These are phyloP conservation scores for Neoscytalidium dimidiatum DNA, from an alignment of 2,329 filamentous ascomycete genomes.

Conservation along the genomic window DNA sequence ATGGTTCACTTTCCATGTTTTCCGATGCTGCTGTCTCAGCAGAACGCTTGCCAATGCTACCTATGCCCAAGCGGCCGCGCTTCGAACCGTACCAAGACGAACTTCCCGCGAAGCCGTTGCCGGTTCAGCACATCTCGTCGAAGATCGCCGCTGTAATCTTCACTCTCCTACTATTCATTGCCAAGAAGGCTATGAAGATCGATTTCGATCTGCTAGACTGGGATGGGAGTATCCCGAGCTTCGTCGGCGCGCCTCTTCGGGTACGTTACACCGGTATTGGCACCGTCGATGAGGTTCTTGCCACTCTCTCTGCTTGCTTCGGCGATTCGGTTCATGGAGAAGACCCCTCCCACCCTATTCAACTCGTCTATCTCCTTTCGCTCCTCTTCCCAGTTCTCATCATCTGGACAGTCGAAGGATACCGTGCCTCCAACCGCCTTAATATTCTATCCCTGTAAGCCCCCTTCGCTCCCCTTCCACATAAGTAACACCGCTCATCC, in stretches of 20 bases:
- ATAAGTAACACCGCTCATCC: not conserved
- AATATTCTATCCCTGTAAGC: conserved; percentile 8
- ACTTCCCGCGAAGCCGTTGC: conserved; percentile 2
- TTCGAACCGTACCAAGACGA: not conserved
- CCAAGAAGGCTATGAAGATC: not conserved
- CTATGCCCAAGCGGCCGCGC: not conserved
- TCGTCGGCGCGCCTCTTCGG: not conserved
- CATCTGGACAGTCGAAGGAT: conserved; percentile 17
- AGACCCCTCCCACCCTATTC: not conserved
- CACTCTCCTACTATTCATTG: not conserved
- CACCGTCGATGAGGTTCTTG: not conserved
- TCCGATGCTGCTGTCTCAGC: not conserved
- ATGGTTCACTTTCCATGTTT: not conserved
- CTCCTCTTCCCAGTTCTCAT: not conserved
- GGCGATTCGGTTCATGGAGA: not conserved
- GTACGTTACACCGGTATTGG: not conserved
- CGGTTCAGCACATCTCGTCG: not conserved
- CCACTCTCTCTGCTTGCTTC: not conserved
- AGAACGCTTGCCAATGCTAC: conserved; percentile 22
- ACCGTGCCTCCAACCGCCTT: not conserved
- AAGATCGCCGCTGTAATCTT: not conserved
- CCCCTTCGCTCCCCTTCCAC: not conserved
- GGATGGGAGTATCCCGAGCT: not conserved
- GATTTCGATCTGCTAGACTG: not conserved
- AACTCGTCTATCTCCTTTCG: conserved; percentile 5